Conservation (phyloP, 495 filamentous ascomycete species). For the Aspergillus olivimuriae region DNA sequence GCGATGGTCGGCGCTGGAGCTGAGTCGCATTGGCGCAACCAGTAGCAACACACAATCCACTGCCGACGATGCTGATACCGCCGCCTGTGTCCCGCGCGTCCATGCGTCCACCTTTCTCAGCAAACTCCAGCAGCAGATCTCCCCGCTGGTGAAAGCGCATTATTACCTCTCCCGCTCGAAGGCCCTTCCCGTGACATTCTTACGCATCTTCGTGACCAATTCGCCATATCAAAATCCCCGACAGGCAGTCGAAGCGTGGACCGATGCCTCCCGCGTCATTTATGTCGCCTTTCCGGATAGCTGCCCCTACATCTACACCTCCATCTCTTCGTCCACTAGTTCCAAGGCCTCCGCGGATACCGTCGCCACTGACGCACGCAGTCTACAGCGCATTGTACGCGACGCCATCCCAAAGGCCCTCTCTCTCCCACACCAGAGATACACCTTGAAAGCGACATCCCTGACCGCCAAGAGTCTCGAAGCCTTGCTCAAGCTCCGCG, state of each 20-base stretch:
- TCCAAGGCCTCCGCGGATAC: conserved; percentile 21
- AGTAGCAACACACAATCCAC: background rate
- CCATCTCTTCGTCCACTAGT: conserved; percentile 40
- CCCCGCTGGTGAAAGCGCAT: conserved; percentile 72
- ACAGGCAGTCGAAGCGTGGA: conserved; percentile 35
- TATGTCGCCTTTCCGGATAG: conserved; percentile 76
- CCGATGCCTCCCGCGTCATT: conserved; percentile 53
- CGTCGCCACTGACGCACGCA: conserved; percentile 49
- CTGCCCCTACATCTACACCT: conserved; percentile 68
- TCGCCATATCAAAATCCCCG: conserved; percentile 60
- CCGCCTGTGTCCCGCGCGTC: conserved; percentile 57
- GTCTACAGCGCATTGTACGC: conserved; percentile 60
- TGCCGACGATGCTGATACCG: conserved; percentile 27
- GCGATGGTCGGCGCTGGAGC: conserved; percentile 69
- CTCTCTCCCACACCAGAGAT: conserved; percentile 61
- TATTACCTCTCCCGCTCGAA: conserved; percentile 64
- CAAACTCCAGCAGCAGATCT: conserved; percentile 63
- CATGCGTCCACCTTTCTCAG: conserved; percentile 69
- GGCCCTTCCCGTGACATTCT: conserved; percentile 56
- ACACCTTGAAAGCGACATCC: conserved; percentile 56
- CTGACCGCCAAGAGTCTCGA: conserved; percentile 62
- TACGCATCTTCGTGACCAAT: conserved; percentile 69
- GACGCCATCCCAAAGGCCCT: conserved; percentile 74
- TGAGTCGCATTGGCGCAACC: conserved; percentile 34
- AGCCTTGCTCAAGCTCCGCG: conserved; percentile 58